Evolutionary conservation across 495 filamentous ascomycete species (phyloP).

Genomic region (Neurospora sublineolata): DNA sequence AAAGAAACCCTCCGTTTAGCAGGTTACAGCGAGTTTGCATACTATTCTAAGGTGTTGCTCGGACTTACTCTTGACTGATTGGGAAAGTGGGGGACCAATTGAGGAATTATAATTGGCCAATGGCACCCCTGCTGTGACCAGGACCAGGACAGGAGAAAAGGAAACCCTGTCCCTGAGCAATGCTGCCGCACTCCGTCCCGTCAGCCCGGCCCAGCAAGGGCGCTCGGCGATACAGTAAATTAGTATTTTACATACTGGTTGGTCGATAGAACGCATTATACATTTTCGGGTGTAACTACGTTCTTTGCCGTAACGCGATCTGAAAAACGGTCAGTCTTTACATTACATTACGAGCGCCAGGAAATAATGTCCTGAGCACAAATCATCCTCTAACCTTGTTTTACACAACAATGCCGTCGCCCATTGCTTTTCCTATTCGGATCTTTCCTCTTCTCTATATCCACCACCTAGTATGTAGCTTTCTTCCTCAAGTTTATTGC

Average conservation of each 20-base stretch:
- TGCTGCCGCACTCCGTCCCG: background rate
- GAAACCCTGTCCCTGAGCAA: background rate
- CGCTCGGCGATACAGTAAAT: too few species aligned
- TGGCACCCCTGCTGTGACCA: rapidly evolving
- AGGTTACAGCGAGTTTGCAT: background rate
- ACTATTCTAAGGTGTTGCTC: too few species aligned
- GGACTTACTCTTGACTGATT: too few species aligned
- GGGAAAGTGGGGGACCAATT: background rate
- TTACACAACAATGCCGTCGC: background rate
- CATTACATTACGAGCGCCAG: background rate
- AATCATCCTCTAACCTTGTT: background rate
- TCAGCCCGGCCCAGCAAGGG: too few species aligned
- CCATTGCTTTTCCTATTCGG: background rate
- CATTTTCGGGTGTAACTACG: background rate
- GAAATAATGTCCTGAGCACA: background rate
- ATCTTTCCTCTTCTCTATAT: background rate
- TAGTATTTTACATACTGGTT: too few species aligned
- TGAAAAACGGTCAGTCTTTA: background rate
- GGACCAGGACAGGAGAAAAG: too few species aligned
- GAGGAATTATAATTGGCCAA: background rate
- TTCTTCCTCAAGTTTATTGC: background rate
- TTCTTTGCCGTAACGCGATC: background rate
- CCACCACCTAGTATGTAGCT: background rate
- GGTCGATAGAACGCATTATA: background rate
- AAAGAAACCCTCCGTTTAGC: rapidly evolving